Evolutionary conservation across 176 grass and related monocot genomes (phyloP), one percentile per base, ranked within the genome.

Genomic region (Lolium rigidum): DNA sequence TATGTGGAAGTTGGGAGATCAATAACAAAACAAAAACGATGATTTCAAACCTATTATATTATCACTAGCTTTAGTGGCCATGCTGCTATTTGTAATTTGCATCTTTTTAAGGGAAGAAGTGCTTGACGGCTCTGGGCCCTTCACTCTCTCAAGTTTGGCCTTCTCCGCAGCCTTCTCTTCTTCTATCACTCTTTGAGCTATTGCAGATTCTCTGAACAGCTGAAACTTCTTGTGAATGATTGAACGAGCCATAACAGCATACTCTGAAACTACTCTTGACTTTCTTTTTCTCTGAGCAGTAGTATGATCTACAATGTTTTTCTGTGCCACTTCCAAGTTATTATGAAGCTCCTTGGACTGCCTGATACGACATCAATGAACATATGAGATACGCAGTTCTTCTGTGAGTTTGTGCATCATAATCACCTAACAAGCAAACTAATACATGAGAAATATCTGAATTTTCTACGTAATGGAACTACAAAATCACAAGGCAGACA

Each of bases 201-300:
- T 82, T 44, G 91, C 82, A 78, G 84, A 86, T 84, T 95, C 90
- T 57, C 84, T 88, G 22, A 79, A 74, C 76, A 92, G 80, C 26
- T 90, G 90, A 85, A 90, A 79, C 76, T 88, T 95, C 39, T 81
- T 90, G 43, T 84, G 93, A 61, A 95, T 87, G 59, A 90, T 80
- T 41, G 90, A 88, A 77, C 86, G 90, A 54, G 93, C 93, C 80
- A 87, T 83, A 75, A 90, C 86, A 18, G 86, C 90, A 76, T 76
- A 88, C 55, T 95, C 93, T 6, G 75, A 90, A 49, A 95, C 41
- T 84, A 85, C 93, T 85, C 82, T 90, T 1, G 48, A 66, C 80
- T 90, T 95, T 78, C 93, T 90, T 64, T 86, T 95, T 55, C 84
- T 92, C 44, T 92, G 83, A 72, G 87, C 62, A 60, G 69, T 76